A percentile compares a stretch with the other conserved stretches of the same genome.
phyloP scores from a whole-genome alignment of 31 red algal genomes.

The Odonthalia washingtoniensis region DNA sequence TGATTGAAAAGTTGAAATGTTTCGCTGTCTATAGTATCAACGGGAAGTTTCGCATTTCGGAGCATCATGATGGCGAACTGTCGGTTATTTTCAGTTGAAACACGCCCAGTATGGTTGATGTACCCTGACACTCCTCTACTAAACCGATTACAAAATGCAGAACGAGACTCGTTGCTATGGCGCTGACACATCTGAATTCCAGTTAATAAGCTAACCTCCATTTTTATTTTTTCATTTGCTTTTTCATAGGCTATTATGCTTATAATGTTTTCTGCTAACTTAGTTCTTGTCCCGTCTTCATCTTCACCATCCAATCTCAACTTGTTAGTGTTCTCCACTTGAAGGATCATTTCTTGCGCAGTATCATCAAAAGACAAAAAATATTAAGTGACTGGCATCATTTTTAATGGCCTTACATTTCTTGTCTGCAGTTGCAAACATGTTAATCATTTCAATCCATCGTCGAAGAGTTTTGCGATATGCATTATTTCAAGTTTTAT shows the following conservation, averaged over 20 bases:
- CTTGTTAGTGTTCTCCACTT: neutral
- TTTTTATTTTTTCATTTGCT: slow-evolving; percentile 6
- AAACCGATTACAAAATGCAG: slow-evolving; percentile 16
- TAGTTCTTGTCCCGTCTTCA: neutral
- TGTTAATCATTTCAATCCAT: slow-evolving; percentile 56
- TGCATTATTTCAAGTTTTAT: slow-evolving; percentile 30
- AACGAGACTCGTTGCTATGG: neutral
- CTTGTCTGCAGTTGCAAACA: slow-evolving; percentile 38
- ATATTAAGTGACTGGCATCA: slow-evolving; percentile 41
- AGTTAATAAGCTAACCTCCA: slow-evolving; percentile 34
- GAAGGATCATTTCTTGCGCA: slow-evolving; percentile 8
- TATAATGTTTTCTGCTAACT: slow-evolving; percentile 40
- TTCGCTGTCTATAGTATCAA: slow-evolving; percentile 34
- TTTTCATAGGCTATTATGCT: slow-evolving; percentile 44
- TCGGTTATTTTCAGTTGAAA: neutral
- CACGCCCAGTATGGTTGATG: slow-evolving; percentile 12
- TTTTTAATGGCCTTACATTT: slow-evolving; percentile 34
- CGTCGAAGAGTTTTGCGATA: slow-evolving; percentile 30
- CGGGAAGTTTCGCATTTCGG: slow-evolving; percentile 23
- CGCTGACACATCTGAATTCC: slow-evolving; percentile 13
- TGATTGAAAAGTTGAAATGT: slow-evolving; percentile 40
- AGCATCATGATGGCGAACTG: slow-evolving; percentile 56
- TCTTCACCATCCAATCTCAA: neutral
- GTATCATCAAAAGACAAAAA: slow-evolving; percentile 8
- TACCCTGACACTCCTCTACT: slow-evolving; percentile 44